These are phyloP conservation scores for Ammopiptanthus mongolicus DNA, from an alignment of 306 rosid genomes.

Conservation along the genomic window DNA sequence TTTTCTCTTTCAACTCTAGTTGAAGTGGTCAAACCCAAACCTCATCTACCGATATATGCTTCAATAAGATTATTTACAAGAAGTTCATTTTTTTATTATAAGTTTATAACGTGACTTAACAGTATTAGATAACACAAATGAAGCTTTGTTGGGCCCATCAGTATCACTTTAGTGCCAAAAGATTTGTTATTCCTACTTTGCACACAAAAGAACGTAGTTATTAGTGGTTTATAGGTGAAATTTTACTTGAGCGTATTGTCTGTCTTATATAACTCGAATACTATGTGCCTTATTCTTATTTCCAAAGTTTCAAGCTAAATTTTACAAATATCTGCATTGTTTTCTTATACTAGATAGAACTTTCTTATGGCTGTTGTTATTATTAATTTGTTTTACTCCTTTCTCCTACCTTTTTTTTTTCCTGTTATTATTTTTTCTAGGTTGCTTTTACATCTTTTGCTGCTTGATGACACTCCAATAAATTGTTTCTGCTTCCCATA, in stretches of 20 bases:
- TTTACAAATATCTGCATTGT: constrained; percentile 8
- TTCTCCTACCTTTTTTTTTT: background rate
- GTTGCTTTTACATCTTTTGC: constrained; percentile 22
- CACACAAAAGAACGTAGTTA: background rate
- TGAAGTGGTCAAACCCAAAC: too few species aligned
- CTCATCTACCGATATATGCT: background rate
- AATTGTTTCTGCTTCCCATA: background rate
- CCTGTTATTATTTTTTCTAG: background rate
- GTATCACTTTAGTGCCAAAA: background rate
- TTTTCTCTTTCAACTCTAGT: background rate
- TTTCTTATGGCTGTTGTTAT: constrained; percentile 2
- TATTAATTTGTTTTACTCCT: background rate
- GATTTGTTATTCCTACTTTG: background rate
- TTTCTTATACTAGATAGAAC: background rate
- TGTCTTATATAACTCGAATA: background rate
- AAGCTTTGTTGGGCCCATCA: background rate
- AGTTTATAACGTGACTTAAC: background rate
- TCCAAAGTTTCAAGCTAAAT: background rate
- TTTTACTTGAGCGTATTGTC: background rate
- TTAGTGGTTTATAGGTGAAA: background rate
- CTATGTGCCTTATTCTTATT: background rate
- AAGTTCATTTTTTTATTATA: background rate
- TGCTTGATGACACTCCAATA: background rate
- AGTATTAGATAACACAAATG: background rate
- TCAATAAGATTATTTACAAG: background rate